A percentile compares a stretch with the other conserved stretches of the same genome.
Evolutionary conservation across 306 rosid genomes (phyloP).

Genomic region (Trifolium fragiferum): DNA sequence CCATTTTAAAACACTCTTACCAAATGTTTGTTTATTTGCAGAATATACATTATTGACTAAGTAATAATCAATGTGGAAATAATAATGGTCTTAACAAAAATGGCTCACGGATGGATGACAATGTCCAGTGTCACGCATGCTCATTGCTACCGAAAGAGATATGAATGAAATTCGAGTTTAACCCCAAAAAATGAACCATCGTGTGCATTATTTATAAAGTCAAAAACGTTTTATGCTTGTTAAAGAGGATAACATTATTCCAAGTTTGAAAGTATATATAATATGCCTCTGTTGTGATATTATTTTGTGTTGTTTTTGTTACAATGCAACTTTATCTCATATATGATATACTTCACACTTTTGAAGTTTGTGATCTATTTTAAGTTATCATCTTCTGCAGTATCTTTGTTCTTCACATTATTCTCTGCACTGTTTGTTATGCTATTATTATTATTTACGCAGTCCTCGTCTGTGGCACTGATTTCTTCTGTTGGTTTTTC

Average conservation of each 20-base stretch:
- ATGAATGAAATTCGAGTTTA: conserved; percentile 15
- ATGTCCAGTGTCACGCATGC: not conserved
- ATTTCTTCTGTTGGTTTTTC: conserved; percentile 18
- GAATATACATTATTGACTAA: too few species aligned
- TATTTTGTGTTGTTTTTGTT: not conserved
- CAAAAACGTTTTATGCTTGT: conserved; percentile 16
- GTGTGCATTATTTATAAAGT: conserved; percentile 3
- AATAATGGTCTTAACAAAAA: not conserved
- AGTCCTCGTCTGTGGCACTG: conserved; percentile 19
- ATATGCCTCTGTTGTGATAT: not conserved
- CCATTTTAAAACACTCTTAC: too few species aligned
- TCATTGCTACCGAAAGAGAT: not conserved
- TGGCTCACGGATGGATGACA: conserved; percentile 30
- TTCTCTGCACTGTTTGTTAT: conserved; percentile 7
- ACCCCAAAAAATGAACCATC: not conserved
- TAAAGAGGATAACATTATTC: not conserved
- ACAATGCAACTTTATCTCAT: conserved; percentile 11
- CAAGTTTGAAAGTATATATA: not conserved
- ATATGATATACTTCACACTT: conserved; percentile 22
- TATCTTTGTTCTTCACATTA: conserved; percentile 32
- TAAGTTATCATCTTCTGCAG: conserved; percentile 10
- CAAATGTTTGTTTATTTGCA: too few species aligned
- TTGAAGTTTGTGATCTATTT: not conserved
- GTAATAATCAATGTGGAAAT: too few species aligned
- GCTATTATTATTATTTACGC: conserved; percentile 15